Base-by-base conservation (phyloP, 1,139 yeast species). In the Diutina neorugosa region DNA sequence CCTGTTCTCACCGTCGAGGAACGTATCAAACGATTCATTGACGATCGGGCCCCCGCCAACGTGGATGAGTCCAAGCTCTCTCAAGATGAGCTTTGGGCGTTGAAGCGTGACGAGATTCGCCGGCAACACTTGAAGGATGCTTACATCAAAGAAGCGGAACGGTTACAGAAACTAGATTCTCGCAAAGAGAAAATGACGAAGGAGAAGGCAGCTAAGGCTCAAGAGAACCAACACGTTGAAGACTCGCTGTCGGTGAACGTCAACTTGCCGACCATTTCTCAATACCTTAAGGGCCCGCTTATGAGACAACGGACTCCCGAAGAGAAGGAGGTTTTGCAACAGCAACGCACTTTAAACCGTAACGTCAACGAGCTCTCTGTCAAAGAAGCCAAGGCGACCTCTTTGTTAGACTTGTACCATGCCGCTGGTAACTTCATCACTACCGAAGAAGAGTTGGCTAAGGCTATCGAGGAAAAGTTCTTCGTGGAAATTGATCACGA, bases 251-350 rank as follows among this genome's bases (percentile, higher is more conserved):
- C 89, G 16, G 21, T n/a, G 34, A 9, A 9, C 60, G 76, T 85
- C 61, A 86, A 96, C 1, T 74, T 88, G 53, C 96, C 96, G 51
- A 86, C 96, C 2, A 74, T 90, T 57, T 91, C 86, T 61, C 74
- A 80, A 47, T 75, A 84, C 58, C 70, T 86, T 58, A 65, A 78
- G 43, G 87, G 87, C 2, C 86, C 91, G 18, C 69, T 89, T 57
- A 79, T 90, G 73, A 77, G 85, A 63, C 78, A 71, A 53, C 77
- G 96, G 66, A 84, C 95, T 0, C 73, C 70, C 41, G 90, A 82
- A 61, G 75, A 79, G 60, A 74, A 77, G 58, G 69, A 77, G 37
- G 63, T 69, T 52, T 57, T 63, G 46, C 54, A 58, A 7, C 64
- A 62, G 44, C 70, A 68, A 57, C 64, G 78, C 54, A 58, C 60